Evolutionary conservation across 176 grass and related monocot species (phyloP).

Genomic region (Hyparrhenia diplandra): DNA sequence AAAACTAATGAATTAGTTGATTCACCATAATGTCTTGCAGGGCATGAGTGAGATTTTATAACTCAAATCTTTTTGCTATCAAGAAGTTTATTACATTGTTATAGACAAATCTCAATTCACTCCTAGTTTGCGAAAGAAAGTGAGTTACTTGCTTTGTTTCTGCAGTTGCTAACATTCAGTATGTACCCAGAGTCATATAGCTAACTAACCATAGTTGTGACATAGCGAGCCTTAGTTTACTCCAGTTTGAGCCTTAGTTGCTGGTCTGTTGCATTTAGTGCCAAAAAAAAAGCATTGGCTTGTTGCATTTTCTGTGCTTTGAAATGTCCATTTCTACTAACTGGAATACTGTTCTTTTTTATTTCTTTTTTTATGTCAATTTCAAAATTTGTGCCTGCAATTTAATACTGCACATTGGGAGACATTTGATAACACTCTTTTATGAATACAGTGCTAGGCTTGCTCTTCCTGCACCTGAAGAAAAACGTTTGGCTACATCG

Average conservation of each 20-base stretch:
- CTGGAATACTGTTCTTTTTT: background rate
- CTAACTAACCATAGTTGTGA: background rate
- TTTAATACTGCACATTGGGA: background rate
- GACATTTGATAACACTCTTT: conserved; percentile 24
- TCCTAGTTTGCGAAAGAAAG: background rate
- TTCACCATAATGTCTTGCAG: too few relatives aligned
- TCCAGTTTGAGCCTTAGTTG: conserved; percentile 2
- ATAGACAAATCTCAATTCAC: background rate
- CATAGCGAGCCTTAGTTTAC: background rate
- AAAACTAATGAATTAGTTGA: too few relatives aligned
- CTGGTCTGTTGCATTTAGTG: background rate
- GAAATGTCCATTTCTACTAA: background rate
- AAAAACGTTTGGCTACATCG: conserved; percentile 40
- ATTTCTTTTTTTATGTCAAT: background rate
- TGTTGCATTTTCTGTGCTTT: conserved; percentile 14
- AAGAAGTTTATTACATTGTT: background rate
- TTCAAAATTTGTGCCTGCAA: background rate
- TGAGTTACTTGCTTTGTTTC: background rate
- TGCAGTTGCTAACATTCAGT: conserved; percentile 4
- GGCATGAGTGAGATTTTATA: too few relatives aligned
- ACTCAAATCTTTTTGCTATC: too few relatives aligned
- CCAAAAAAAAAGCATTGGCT: too few relatives aligned
- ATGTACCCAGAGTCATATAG: background rate
- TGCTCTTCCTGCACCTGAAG: conserved; percentile 67
- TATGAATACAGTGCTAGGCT: conserved; percentile 70